phyloP scores from a whole-genome alignment of 108 stramenopile genomes.

The Discostella stelligeroides region DNA sequence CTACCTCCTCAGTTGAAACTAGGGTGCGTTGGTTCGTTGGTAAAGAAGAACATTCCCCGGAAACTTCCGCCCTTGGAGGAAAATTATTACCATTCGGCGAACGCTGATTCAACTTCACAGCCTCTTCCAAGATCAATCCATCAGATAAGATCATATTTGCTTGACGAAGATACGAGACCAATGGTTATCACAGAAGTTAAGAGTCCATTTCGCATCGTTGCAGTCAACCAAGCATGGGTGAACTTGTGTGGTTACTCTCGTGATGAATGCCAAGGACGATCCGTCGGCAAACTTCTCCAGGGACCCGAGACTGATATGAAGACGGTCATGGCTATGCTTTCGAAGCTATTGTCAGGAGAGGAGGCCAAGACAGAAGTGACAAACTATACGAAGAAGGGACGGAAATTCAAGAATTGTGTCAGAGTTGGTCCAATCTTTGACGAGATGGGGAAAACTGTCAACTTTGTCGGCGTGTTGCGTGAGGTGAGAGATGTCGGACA shows the following conservation, averaged over 20 bases:
- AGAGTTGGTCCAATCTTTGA: conserved; percentile 67
- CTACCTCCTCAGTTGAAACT: conserved; percentile 37
- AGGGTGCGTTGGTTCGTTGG: conserved; percentile 6
- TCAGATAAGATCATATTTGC: conserved; percentile 23
- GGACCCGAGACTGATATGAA: conserved; percentile 69
- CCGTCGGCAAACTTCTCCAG: conserved; percentile 57
- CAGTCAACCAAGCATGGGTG: conserved; percentile 80
- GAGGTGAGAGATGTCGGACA: conserved; percentile 50
- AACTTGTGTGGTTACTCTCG: conserved; percentile 69
- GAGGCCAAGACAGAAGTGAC: conserved; percentile 67
- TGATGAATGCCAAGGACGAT: conserved; percentile 61
- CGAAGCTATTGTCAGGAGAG: conserved; percentile 57
- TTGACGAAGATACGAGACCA: conserved; percentile 48
- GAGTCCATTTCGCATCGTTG: conserved; percentile 61
- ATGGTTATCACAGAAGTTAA: conserved; percentile 71
- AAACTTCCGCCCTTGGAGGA: no score
- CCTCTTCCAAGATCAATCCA: conserved; percentile 27
- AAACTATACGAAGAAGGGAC: conserved; percentile 71
- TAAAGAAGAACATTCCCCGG: no score
- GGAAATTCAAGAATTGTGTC: conserved; percentile 68
- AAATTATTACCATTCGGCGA: no score
- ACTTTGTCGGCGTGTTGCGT: conserved; percentile 79
- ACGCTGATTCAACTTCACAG: not conserved
- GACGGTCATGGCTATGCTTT: conserved; percentile 56
- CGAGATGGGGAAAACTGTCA: conserved; percentile 55